These are phyloP conservation scores for Hortiboletus campestris DNA, from an alignment of 768 basidiomycete species.

Conservation along the genomic window DNA sequence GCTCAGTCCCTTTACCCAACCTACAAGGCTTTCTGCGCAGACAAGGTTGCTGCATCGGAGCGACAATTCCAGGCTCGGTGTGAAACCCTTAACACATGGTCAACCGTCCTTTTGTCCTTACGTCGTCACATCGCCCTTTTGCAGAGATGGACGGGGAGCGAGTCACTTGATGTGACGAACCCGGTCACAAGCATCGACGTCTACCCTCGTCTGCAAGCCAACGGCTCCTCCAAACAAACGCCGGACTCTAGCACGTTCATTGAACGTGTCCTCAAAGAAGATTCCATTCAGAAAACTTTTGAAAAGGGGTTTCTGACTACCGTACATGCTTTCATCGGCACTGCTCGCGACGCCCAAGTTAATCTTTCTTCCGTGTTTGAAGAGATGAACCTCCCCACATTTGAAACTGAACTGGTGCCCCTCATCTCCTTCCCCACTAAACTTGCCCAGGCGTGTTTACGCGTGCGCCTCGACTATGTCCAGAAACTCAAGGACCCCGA, in stretches of 20 bases:
- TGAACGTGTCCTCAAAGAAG: slow-evolving; percentile 92
- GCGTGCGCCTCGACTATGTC: slow-evolving; percentile 85
- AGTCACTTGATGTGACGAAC: slow-evolving; percentile 83
- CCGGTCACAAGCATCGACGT: slow-evolving; percentile 67
- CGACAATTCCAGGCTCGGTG: slow-evolving; percentile 73
- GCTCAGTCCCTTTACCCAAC: slow-evolving; percentile 87
- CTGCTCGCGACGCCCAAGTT: slow-evolving; percentile 85
- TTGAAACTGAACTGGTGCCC: slow-evolving; percentile 84
- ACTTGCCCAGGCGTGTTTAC: slow-evolving; percentile 88
- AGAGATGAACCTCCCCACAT: slow-evolving; percentile 88
- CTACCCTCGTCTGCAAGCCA: slow-evolving; percentile 29
- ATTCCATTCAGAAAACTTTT: slow-evolving; percentile 92
- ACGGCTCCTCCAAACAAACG: slow-evolving; percentile 41
- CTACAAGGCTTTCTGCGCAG: slow-evolving; percentile 73
- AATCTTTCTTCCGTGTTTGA: slow-evolving; percentile 72
- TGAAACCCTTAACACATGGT: slow-evolving; percentile 91
- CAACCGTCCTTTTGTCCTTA: slow-evolving; percentile 82
- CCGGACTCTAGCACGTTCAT: slow-evolving; percentile 83
- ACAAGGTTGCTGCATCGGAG: slow-evolving; percentile 70
- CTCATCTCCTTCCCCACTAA: slow-evolving; percentile 96
- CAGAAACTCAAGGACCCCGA: slow-evolving; percentile 86
- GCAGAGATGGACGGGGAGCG: slow-evolving; percentile 92
- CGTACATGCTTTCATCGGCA: slow-evolving; percentile 81
- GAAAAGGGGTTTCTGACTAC: slow-evolving; percentile 86
- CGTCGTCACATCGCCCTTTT: slow-evolving; percentile 76